Conservation (phyloP, 352 stramenopile species). For the Halophytophthora polymorphica region DNA sequence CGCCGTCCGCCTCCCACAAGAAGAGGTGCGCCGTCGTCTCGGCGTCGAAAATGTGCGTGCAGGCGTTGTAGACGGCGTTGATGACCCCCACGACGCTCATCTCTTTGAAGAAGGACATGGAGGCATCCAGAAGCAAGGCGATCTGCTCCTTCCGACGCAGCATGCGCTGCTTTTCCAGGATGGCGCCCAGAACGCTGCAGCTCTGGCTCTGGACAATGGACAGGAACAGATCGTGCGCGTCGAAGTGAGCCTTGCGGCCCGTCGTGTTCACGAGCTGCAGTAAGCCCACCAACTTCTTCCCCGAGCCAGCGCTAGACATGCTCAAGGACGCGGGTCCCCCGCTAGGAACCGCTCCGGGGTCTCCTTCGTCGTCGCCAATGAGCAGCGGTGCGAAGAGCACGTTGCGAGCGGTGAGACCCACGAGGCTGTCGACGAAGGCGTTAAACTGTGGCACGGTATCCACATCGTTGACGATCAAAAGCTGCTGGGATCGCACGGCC, state of each 20-base stretch:
- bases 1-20: slow-evolving; percentile 41
- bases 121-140: slow-evolving; percentile 56
- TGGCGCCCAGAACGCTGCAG: slow-evolving; percentile 62
- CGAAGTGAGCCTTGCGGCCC: slow-evolving; percentile 55
- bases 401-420: slow-evolving; percentile 44
- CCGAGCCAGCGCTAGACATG: slow-evolving; percentile 2
- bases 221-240: slow-evolving; percentile 68
- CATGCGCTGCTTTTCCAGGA: slow-evolving; percentile 67
- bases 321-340: slow-evolving; percentile 1
- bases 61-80: slow-evolving; percentile 80
- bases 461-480: slow-evolving; percentile 71
- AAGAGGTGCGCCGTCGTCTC: slow-evolving; percentile 62
- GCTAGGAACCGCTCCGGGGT: slow-evolving; percentile 7
- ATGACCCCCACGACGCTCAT: slow-evolving; percentile 76
- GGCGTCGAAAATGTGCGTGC: slow-evolving; percentile 56
- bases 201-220: slow-evolving; percentile 72
- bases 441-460: slow-evolving; percentile 37
- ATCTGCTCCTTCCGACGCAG: slow-evolving; percentile 67
- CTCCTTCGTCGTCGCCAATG: slow-evolving; percentile 33
- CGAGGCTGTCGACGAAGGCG: slow-evolving; percentile 68
- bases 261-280: slow-evolving; percentile 74
- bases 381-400: slow-evolving; percentile 64
- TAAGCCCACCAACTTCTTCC: slow-evolving; percentile 56
- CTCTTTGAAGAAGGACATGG: slow-evolving; percentile 80
- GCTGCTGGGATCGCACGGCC: slow-evolving; percentile 36